Evolutionary conservation across 2,329 filamentous ascomycete species (phyloP), one percentile per base, ranked within the genome.

Genomic region (Chaetomium sp.): DNA sequence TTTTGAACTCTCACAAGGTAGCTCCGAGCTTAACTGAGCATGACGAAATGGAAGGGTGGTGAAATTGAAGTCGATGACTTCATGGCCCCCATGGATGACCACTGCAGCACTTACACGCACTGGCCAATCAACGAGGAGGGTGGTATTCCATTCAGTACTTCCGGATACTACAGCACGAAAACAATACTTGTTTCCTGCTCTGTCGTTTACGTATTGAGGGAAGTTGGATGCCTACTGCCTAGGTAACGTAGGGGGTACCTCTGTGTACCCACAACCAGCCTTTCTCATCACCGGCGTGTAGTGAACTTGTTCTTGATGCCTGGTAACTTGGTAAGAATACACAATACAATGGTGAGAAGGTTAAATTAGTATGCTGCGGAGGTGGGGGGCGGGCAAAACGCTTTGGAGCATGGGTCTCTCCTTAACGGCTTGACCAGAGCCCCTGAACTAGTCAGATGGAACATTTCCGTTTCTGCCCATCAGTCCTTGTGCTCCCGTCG

Each of bases 401-500:
- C n/a, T n/a, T n/a, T n/a, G n/a, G n/a, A n/a, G n/a, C n/a, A n/a
- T n/a, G n/a, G n/a, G n/a, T n/a, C n/a, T 12, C 12, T 10, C 33
- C 33, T 12, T 35, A 12, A 35, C 9, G 9, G 6, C 35, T 16
- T 38, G 35, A 38, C 35, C 4, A 16, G 38, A 42, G 16, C 16
- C 5, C 4, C 38, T 42, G 1, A 42, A 13, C 4, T n/a, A 7
- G n/a, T 16, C n/a, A 19, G 6, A 16, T n/a, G 1, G 12, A 16
- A 16, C 13, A 47, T 4, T 23, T 16, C 23, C 47, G 23, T 16
- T 8, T 12, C n/a, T 23, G 13, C 9, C 31, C 49, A 12, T 64
- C 53, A 67, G 27, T 70, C 67, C 5, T 38, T 62, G 21, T 68
- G 65, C 49, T 67, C 65, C 10, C 58, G 57, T 23, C 64, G 57